Evolutionary conservation across 805 yeast genomes (phyloP).

Genomic region (Pichia heedii): DNA sequence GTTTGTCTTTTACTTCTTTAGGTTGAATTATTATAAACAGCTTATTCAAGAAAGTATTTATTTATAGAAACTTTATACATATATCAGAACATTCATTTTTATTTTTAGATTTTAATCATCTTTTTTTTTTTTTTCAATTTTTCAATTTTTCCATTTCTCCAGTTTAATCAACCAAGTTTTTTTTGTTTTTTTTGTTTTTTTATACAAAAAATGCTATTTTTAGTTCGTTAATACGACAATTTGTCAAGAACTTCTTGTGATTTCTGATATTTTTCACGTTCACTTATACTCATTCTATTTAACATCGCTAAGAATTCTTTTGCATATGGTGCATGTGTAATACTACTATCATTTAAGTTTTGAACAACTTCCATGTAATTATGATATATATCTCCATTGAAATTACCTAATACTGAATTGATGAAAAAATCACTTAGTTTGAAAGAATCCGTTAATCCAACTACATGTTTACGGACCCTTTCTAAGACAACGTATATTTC

Average conservation of each 20-base stretch:
- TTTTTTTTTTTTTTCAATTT: too few relatives aligned
- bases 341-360: constrained; percentile 37
- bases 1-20: neutral
- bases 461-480: constrained; percentile 54
- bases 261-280: constrained; percentile 24
- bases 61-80: too few relatives aligned
- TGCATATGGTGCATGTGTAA: constrained; percentile 55
- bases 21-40: too few relatives aligned
- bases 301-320: constrained; percentile 30
- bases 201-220: neutral
- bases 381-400: constrained; percentile 76
- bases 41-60: too few relatives aligned
- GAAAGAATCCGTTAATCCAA: constrained; percentile 78
- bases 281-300: constrained; percentile 29
- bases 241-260: constrained; percentile 18
- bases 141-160: too few relatives aligned
- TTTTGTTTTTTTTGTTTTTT: too few relatives aligned
- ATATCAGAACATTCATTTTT: too few relatives aligned
- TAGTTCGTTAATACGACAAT: neutral
- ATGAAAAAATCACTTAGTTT: constrained; percentile 71
- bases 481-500: constrained; percentile 39
- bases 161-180: too few relatives aligned
- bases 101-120: too few relatives aligned
- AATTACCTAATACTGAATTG: constrained; percentile 74
- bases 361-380: constrained; percentile 58